Evolutionary conservation across 2,329 filamentous ascomycete species (phyloP), one percentile per base, ranked within the genome.

Genomic region (Xylaria sp.): DNA sequence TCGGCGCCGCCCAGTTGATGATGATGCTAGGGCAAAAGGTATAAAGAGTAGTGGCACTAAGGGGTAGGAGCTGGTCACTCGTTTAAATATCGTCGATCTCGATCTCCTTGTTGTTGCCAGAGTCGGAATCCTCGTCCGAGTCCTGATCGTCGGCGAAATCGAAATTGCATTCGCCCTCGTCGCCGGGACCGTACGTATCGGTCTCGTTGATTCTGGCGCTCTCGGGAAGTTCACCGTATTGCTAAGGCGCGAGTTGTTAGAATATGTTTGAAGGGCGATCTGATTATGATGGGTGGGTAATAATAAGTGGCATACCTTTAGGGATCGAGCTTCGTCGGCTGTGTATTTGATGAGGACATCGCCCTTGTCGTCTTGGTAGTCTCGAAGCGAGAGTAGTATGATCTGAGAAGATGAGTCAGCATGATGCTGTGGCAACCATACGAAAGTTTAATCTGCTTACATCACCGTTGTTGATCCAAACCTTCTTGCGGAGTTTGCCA

Each of bases 141-240:
- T 92, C 91, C 74, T 91, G 87, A 83, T 97, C 95, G 82, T 98
- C 94, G 85, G 97, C 96, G 86, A 98, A 98, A 86, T 98, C 96
- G 87, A 99, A 97, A 84, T 96, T 96, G 85, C 92, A 94, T 79
- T 97, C 94, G 83, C 96, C 95, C 82, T 97, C 92, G 82, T 94
- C 94, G 82, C 94, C 93, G 83, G 94, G 93, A 79, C 93, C 90
- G 79, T 92, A 97, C 57, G 94, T 97, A 83, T 98, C 96, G 74
- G 94, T 97, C 89, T 99, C 96, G 90, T 99, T 99, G 90, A 99
- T 99, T 92, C 98, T 98, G 82, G 96, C 96, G 79, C 90, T 92
- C 85, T 98, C 96, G 76, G 96, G 96, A 70, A 99, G 88, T 84
- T 99, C 96, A 82, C 96, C 96, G 83, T 98, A 98, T 72, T 94